Evolutionary conservation across 1,284 basidiomycete genomes (phyloP), one percentile per base, ranked within the genome.

Genomic region (Phellinidium pouzarii): DNA sequence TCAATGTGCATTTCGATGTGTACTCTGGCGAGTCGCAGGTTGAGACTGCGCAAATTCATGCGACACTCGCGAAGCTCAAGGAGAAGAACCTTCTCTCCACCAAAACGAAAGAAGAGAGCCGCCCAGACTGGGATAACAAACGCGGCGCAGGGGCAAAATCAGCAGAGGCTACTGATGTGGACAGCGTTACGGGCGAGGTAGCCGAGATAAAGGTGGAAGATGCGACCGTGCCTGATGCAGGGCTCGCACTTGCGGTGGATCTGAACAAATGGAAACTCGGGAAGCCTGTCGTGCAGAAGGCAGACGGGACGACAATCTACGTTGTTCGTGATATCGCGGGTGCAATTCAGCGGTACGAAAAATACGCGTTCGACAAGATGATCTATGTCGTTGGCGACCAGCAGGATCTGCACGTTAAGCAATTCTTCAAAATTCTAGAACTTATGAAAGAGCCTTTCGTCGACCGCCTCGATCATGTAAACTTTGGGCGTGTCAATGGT

Each of bases 321-420:
- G 84, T 99, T 58, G 97, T 94, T n/a, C 91, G 95, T 58, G 95
- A 99, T 70, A 92, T 99, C 58, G 95, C 87, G 43, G 95, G 87
- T 43, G 94, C 94, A 0, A 86, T 89, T 61, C 90, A 98, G 73
- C 89, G 95, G 59, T 93, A 86, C 73, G 84, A 91, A 60, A 85
- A 89, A 66, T 93, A 93, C 77, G 80, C 88, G 55, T 96, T 97
- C 62, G 94, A 99, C 80, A 97, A 97, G 75, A 95, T 97, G 90
- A 89, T 98, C 65, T 95, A 95, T 70, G 93, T 97, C 64, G 83
- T 96, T 44, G 84, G 92, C 0, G 82, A 87, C n/a, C 94, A 96
- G 66, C 96, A 99, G 70, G 89, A 95, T 60, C 77, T 98, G 20
- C 94, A 99, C 67, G 77, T 93, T 43, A 79, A 86, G 3, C 95